phyloP scores from a whole-genome alignment of 75 land plant genomes.

The Sequoia sempervirens region DNA sequence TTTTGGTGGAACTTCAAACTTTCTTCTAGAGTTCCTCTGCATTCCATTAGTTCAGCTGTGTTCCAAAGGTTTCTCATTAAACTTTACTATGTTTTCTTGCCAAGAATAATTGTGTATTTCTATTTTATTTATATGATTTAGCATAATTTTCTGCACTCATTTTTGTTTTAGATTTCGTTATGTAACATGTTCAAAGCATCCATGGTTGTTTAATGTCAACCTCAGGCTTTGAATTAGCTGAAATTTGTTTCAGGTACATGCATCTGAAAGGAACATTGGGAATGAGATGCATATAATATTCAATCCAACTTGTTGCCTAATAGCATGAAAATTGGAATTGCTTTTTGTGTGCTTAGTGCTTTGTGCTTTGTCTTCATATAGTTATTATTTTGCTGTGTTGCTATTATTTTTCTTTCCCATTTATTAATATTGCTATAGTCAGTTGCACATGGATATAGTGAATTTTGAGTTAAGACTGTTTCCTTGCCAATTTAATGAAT shows the following conservation, averaged over 20 bases:
- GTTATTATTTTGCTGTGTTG: not conserved
- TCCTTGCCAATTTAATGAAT: not conserved
- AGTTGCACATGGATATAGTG: not conserved
- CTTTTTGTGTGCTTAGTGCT: not conserved
- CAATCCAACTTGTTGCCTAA: not conserved
- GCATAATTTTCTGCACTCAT: not conserved
- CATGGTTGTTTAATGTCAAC: not conserved
- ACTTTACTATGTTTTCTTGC: not conserved
- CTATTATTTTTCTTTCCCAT: not conserved
- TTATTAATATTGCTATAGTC: not conserved
- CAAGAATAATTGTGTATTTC: not conserved
- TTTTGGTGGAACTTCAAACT: not conserved
- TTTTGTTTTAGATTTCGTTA: not conserved
- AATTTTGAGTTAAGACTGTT: not conserved
- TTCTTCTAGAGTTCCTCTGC: not conserved
- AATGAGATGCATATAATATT: not conserved
- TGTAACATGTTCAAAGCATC: not conserved
- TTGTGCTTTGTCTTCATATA: not conserved
- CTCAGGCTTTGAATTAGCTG: not conserved
- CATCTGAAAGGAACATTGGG: not conserved
- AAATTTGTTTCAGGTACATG: not conserved
- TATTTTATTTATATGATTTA: not conserved
- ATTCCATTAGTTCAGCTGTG: not conserved
- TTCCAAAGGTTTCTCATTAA: not conserved
- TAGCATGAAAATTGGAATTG: not conserved